Base-by-base conservation (phyloP, 2,329 filamentous ascomycete genomes). In the Cladosporium sp. region DNA sequence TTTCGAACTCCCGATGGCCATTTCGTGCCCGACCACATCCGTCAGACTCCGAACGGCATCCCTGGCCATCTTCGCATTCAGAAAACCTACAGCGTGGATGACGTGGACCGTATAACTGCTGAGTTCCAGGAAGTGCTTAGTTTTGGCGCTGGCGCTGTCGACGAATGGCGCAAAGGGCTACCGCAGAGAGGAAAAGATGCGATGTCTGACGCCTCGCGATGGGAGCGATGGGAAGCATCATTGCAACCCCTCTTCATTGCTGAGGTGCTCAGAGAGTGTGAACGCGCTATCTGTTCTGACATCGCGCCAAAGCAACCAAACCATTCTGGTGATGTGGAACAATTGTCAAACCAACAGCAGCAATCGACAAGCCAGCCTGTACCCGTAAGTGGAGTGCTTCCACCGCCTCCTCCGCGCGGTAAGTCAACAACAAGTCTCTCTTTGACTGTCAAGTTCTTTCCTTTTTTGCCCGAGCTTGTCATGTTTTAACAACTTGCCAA, bases 151-250 rank as follows among this genome's bases (percentile, higher is more conserved):
- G 83, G 84, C 40, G 80, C 84, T 9, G 78, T 80, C 3, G 85
- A 89, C 59, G 87, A 91, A 67, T 93, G 88, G 87, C 74, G 83
- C 31, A 91, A 91, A 68, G 87, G 87, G 9, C 76, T 93, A 3
- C 79, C 83, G 41, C 73, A 72, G 28, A 77, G 81, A 54, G 85
- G 86, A 9, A 80, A 80, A 60, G 75, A 81, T 54, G 71, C 76
- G 45, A 78, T 82, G 59, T 76, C 74, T 9, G 82, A 87, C 64
- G 77, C 81, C 31, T 76, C 80, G 28, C 80, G 85, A 46, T 92
- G 87, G 84, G 87, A 90, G 65, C 85, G 83, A 61, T 92, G 86
- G 82, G 82, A 84, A 57, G 69, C 76, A 13, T 55, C 61, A 28
- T 45, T 65, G 38, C 16, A 18, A 2, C 59, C 60, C 40, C 56